phyloP scores from a whole-genome alignment of 495 filamentous ascomycete species.

The Trichoderma asperelloides region DNA sequence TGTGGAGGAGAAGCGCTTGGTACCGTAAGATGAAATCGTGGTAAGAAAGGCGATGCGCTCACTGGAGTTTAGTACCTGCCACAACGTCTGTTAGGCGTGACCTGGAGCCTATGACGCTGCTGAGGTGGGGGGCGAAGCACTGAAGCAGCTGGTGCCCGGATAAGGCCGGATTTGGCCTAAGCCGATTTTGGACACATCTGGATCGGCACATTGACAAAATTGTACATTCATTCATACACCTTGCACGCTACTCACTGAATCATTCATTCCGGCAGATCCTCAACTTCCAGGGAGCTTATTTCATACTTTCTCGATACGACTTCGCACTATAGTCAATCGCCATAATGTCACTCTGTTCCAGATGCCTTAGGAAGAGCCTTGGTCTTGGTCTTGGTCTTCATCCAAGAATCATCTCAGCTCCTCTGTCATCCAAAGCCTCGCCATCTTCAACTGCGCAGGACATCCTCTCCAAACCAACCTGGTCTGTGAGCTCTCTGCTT shows the following conservation, averaged over 20 bases:
- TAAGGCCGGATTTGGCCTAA: background rate
- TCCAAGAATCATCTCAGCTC: background rate
- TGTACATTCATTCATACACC: background rate
- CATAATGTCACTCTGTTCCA: constrained; percentile 8
- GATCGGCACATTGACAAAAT: background rate
- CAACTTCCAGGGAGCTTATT: no score
- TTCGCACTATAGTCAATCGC: background rate
- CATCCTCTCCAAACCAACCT: constrained; percentile 64
- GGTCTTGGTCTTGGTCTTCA: background rate
- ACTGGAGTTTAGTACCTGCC: background rate
- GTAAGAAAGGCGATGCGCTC: background rate
- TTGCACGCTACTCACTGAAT: background rate
- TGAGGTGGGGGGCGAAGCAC: constrained; percentile 5
- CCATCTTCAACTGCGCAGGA: constrained; percentile 8
- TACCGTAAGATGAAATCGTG: background rate
- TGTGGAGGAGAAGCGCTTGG: background rate
- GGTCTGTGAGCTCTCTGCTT: constrained; percentile 78
- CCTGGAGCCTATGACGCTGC: background rate
- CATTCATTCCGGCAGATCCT: no score
- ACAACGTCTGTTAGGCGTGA: background rate
- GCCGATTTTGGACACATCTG: background rate
- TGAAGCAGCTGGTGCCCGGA: background rate
- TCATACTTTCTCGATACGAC: background rate
- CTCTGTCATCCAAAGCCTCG: constrained; percentile 11
- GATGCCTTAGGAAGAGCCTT: background rate